Percentiles rank a stretch among this genome's conserved stretches.
phyloP scores from a whole-genome alignment of 2,329 filamentous ascomycete species.

The Fusarium praegraminearum region DNA sequence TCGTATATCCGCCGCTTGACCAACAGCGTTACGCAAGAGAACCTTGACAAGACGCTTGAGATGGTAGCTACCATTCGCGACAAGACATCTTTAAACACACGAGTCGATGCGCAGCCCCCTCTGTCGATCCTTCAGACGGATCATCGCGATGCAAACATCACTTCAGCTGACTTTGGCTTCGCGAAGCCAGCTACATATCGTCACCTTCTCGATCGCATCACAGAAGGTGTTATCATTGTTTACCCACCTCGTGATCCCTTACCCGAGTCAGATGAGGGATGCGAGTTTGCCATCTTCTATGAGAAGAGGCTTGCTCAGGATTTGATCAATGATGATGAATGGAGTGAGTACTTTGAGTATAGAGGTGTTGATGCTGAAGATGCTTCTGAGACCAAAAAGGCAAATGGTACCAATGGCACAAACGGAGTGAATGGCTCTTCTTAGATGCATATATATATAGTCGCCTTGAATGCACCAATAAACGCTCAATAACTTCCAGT shows the following conservation, averaged over 20 bases:
- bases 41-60: slow-evolving; percentile 48
- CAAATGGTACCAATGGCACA: too few species aligned
- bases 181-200: slow-evolving; percentile 51
- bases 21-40: slow-evolving; percentile 50
- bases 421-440: too few species aligned
- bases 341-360: slow-evolving; percentile 55
- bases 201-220: slow-evolving; percentile 50
- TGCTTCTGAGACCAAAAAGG: too few species aligned
- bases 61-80: slow-evolving; percentile 53
- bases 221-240: slow-evolving; percentile 46
- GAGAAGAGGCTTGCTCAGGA: slow-evolving; percentile 51
- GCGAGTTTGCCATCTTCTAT: slow-evolving; percentile 51
- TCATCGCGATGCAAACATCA: slow-evolving; percentile 50
- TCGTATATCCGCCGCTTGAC: slow-evolving; percentile 55
- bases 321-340: slow-evolving; percentile 53
- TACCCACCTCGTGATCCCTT: slow-evolving; percentile 49
- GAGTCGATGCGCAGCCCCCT: slow-evolving; percentile 53
- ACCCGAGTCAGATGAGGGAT: slow-evolving; percentile 52
- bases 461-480: too few species aligned
- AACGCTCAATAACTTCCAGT: too few species aligned
- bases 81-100: slow-evolving; percentile 52
- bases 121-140: slow-evolving; percentile 53
- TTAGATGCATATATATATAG: too few species aligned
- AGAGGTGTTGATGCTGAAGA: slow-evolving; percentile 50
- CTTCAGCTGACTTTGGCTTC: slow-evolving; percentile 53